Evolutionary conservation across 305 asterid genomes (phyloP), one percentile per base, ranked within the genome.

Genomic region (Fraxinus ornus): DNA sequence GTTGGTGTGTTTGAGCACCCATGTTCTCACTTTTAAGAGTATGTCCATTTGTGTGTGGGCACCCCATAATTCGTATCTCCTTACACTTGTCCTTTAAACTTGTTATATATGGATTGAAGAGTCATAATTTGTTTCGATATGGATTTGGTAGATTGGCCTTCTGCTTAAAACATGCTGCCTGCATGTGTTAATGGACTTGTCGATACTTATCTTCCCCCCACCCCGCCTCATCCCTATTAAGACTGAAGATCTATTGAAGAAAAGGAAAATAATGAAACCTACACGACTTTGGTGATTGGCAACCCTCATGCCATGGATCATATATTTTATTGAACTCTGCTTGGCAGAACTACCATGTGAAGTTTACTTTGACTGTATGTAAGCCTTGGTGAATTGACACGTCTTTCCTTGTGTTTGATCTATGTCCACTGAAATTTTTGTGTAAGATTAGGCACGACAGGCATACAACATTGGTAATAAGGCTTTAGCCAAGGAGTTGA

Each of bases 401-500:
- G 13, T 17, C 73, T 3, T 55, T 74, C 60, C 41, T 24, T 70
- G 19, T 82, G 17, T 62, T 70, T 84, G 73, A 49, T 76, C 41
- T 30, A 22, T 26, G 8, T 75, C 75, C 37, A 7, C 64, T 84
- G 41, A 76, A 83, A 57, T 78, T 55, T 81, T 30, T 83, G 5
- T 76, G 80, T 82, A 85, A 80, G 89, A 76, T 80, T 83, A 95
- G 99, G 99, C 97, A 75, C 92, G 95, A 3, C 98, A 94, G 86
- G 99, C 99, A 7, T 90, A 90, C 90, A 89, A 93, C 64, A 77
- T 84, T 64, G 99, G 99, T 30, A 94, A 95, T 93, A 94, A 93
- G 90, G 97, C 95, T 81, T 88, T 95, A 79, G 96, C 98, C 76
- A 93, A 93, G 90, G 99, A 95, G 90, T 86, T 93, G 90, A 95